Conservation (phyloP, 2,329 filamentous ascomycete genomes). For the Xylariales sp. region DNA sequence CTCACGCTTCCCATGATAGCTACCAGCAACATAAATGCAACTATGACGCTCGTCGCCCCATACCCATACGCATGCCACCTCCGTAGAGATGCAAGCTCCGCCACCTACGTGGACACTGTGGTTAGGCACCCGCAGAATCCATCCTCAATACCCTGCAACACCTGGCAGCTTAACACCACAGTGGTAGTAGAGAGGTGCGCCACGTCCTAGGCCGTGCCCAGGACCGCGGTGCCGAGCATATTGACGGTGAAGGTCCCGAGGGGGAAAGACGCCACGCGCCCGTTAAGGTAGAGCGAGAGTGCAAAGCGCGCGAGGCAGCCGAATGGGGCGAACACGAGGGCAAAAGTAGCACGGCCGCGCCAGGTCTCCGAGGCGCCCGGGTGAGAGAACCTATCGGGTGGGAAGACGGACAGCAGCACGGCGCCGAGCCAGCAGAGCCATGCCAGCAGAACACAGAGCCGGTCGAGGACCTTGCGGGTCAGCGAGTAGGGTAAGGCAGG, state of each 20-base stretch:
- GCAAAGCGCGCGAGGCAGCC: constrained; percentile 60
- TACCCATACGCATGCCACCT: background rate
- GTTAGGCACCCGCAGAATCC: background rate
- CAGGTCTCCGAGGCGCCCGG: constrained; percentile 32
- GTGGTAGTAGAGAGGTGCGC: constrained; percentile 3
- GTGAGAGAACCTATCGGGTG: constrained; percentile 37
- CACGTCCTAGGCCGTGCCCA: constrained; percentile 8
- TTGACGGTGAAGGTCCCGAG: constrained; percentile 64
- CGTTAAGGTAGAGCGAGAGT: constrained; percentile 53
- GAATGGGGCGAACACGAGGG: constrained; percentile 61
- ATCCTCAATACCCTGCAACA: constrained; percentile 1
- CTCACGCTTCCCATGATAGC: background rate
- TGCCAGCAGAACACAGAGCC: background rate
- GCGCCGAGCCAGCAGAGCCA: constrained; percentile 56
- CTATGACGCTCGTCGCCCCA: background rate
- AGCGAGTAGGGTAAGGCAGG: constrained; percentile 22
- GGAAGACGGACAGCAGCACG: constrained; percentile 54
- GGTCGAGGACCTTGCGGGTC: background rate
- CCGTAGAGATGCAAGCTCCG: background rate
- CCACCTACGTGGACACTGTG: background rate
- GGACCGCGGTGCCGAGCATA: constrained; percentile 8
- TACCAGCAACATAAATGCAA: background rate
- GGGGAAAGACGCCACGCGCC: constrained; percentile 51
- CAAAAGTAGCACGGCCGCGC: constrained; percentile 61
- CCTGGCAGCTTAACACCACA: background rate